phyloP scores from a whole-genome alignment of 2,329 filamentous ascomycete genomes.

The Keithomyces neogunnii region DNA sequence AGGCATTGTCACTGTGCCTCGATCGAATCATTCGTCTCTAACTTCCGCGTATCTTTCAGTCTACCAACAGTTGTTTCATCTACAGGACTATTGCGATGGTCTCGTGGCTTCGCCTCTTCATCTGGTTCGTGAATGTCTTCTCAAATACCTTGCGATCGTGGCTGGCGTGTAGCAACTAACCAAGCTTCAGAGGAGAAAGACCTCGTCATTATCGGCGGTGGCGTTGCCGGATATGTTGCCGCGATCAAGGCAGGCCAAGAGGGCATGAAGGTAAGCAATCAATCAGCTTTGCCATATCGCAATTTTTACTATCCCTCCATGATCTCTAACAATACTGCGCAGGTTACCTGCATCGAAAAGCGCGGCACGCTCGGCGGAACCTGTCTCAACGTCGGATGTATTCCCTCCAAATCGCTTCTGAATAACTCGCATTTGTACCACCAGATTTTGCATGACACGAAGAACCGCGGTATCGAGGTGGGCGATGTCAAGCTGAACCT shows the following conservation, averaged over 20 bases:
- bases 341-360: constrained; percentile 98
- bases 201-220: constrained; percentile 93
- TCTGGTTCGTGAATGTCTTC: constrained; percentile 36
- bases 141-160: neutral
- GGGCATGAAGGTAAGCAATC: constrained; percentile 69
- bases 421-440: constrained; percentile 99
- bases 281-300: neutral
- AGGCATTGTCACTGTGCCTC: neutral
- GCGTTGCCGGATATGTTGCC: constrained; percentile 96
- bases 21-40: neutral
- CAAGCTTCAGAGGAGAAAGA: constrained; percentile 73
- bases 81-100: constrained; percentile 35
- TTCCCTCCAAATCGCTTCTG: constrained; percentile 97
- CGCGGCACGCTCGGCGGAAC: constrained; percentile 90
- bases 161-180: constrained; percentile 27
- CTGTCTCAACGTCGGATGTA: constrained; percentile 98
- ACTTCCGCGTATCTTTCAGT: constrained; percentile 21
- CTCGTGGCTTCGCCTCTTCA: constrained; percentile 50
- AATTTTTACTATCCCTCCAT: neutral
- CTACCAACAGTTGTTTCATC: constrained; percentile 40
- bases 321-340: constrained; percentile 6
- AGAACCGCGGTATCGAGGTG: constrained; percentile 94
- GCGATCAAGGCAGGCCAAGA: constrained; percentile 98
- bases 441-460: constrained; percentile 92
- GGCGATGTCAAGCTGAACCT: constrained; percentile 96